Base-by-base conservation (phyloP, 2,329 filamentous ascomycete genomes). In the Celoporthe dispersa region DNA sequence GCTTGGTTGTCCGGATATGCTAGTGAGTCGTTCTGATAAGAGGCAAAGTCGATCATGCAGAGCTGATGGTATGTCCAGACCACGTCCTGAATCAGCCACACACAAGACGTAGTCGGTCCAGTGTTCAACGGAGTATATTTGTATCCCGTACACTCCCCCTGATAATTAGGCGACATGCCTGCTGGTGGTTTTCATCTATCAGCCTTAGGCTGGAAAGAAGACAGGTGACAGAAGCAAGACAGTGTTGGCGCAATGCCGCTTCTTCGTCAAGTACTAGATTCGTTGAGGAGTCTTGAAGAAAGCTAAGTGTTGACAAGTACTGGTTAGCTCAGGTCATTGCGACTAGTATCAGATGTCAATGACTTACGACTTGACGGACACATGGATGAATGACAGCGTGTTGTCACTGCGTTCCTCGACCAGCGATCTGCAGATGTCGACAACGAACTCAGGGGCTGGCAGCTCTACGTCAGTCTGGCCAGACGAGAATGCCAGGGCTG, bases 21-120 rank as follows among this genome's bases (percentile, higher is more conserved):
- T n/a, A 3, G 2, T 5, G 12, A 70, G 16, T 35, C 67, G 25
- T 31, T 31, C 1, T 16, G 33, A 33, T 68, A 69, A n/a, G 59
- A 60, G 33, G 44, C 69, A 39, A 44, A 68, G 28, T 33, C 35
- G 44, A 63, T 63, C 22, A 68, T 67, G 51, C 68, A 70, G 31
- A 68, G 62, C 12, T 41, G 25, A 48, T 0, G 39, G 19, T 1
- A 5, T 7, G 28, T 69, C 31, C 25, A 71, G 33, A 6, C 69
- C 65, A n/a, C 22, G 4, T 1, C 1, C 22, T 12, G 1, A 2
- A 2, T 25, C 9, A 22, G 59, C 67, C 25, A 62, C 2, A 11
- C 62, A 51, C 11, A 79, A 68, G 2, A 80, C 31, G 71, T 76
- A 75, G 3, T 80, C 77, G 1, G 71, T 64, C 78, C 78, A 80